Percentiles rank a stretch among this genome's conserved stretches.
phyloP scores from a whole-genome alignment of 23 red algal genomes.

The Gracilaria domingensis region DNA sequence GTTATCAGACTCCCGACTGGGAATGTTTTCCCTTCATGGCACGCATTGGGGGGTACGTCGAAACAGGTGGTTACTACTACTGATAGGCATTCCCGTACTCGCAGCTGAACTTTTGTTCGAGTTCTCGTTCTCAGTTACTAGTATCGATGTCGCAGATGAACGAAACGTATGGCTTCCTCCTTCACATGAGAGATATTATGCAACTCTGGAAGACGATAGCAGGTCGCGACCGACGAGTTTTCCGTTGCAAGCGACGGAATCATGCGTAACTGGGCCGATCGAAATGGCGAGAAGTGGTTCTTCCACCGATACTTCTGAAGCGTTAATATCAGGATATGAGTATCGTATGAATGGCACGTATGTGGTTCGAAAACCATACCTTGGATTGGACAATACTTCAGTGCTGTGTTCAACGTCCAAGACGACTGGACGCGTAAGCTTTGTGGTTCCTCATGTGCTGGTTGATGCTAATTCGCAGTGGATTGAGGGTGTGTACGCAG shows the following conservation, averaged over 20 bases:
- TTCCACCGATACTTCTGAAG: no score
- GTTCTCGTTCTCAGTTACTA: not conserved
- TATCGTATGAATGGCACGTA: not conserved
- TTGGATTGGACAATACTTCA: not conserved
- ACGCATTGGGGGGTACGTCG: not conserved
- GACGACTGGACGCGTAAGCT: not conserved
- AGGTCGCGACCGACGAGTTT: no score
- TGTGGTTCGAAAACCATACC: not conserved
- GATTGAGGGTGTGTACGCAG: no score
- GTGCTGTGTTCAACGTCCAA: not conserved
- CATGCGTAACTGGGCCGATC: no score
- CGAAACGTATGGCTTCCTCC: no score
- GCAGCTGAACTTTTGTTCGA: not conserved
- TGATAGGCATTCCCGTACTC: not conserved
- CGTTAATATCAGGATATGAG: no score
- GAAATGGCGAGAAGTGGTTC: no score
- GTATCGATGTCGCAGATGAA: no score
- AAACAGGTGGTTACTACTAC: not conserved
- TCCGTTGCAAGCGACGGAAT: no score
- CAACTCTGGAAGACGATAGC: no score
- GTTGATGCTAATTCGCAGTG: no score
- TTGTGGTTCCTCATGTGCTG: not conserved
- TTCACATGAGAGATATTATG: no score
- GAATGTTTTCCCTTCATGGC: conserved; percentile 2
- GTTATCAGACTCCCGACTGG: not conserved